Evolutionary conservation across 371 early-diverging fungal genomes (phyloP), one percentile per base, ranked within the genome.

Genomic region (Apophysomyces variabilis): DNA sequence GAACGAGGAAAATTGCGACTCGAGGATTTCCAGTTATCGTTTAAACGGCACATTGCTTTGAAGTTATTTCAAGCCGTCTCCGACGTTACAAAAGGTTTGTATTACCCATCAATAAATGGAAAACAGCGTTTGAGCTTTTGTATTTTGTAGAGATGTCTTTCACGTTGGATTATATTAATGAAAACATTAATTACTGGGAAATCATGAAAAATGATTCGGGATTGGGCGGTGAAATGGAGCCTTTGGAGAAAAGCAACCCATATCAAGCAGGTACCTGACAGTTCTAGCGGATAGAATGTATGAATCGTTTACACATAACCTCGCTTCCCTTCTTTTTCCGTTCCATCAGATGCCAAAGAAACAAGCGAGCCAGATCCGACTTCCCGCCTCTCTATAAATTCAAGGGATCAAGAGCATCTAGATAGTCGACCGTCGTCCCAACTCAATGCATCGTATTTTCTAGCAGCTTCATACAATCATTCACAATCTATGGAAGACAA

Each of bases 1-100:
- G 70, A 83, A 46, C 64, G 80, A 60, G 80, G 77, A 11, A 78
- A 78, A 38, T 61, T 80, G 16, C 38, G 59, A 3, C 46, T 79
- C 58, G 79, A 71, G 39, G 73, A 80, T 54, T 83, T 78, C 44
- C 83, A 79, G 61, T 44, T 83, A 18, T 59, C 66, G 1, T 83
- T 83, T 46, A 77, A 74, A 21, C 64, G 70, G n/a, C 71, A 67
- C 60, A 54, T 80, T 54, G 83, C 80, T 4, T 50, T 73, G 13
- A 80, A 83, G 14, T 62, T 83, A 13, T 83, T 78, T 64, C 61
- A 71, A 21, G 72, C 72, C 7, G 60, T 77, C 1, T 74, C 72
- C 1, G 18, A 66, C 7, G 71, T 76, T 0, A 57, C 70, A 38
- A 67, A 75, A 60, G 75, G 80, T 76, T 79, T 77, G 68, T 38